Conservation (phyloP, 2,329 filamentous ascomycete genomes). For the Arachnopeziza araneosa region DNA sequence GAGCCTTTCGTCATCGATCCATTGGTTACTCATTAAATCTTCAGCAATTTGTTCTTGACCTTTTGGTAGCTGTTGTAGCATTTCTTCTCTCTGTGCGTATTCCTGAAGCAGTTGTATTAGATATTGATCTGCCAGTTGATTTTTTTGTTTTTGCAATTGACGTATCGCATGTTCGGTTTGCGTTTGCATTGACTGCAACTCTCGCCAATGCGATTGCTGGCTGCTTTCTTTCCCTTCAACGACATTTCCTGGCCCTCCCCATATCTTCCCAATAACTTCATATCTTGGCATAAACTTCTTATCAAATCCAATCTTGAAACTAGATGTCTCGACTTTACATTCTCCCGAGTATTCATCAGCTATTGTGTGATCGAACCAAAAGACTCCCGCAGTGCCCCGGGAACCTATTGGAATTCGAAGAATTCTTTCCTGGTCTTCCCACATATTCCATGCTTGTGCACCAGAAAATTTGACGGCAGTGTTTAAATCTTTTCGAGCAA, state of each 20-base stretch:
- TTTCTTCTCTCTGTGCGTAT: not conserved
- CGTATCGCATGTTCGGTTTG: too few species aligned
- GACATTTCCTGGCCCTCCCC: not conserved
- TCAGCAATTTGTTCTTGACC: not conserved
- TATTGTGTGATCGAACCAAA: not conserved
- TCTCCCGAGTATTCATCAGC: too few species aligned
- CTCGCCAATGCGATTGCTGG: not conserved
- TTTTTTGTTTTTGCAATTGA: not conserved
- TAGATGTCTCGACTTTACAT: not conserved
- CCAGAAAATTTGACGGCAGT: not conserved
- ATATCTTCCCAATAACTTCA: not conserved
- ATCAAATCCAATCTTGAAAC: not conserved
- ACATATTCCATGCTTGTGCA: not conserved
- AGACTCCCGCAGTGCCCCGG: not conserved
- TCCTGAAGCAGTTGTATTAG: not conserved
- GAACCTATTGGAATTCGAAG: slow-evolving; percentile 4
- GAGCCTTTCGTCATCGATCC: not conserved
- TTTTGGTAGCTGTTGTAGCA: not conserved
- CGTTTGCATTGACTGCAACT: not conserved
- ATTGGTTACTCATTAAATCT: not conserved
- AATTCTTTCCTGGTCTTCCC: slow-evolving; percentile 8
- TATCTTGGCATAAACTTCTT: not conserved
- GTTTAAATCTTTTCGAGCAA: not conserved
- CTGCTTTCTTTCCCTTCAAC: not conserved
- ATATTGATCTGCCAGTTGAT: not conserved